Evolutionary conservation across 2,329 filamentous ascomycete species (phyloP), one percentile per base, ranked within the genome.

Genomic region (Trichoderma koningiopsis): DNA sequence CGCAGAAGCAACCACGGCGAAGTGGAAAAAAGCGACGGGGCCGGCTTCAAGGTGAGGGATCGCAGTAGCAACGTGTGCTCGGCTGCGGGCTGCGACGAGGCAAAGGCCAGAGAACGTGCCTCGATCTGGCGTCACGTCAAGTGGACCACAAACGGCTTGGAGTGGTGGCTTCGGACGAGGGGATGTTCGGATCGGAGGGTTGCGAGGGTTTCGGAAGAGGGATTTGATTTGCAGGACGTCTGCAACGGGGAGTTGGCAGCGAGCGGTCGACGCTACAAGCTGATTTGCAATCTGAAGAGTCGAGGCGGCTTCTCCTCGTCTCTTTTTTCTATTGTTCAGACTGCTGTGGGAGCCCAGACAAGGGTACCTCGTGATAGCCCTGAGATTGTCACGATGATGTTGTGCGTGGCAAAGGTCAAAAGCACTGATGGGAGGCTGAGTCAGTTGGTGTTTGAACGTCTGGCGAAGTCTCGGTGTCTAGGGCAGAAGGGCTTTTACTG

Each of bases 141-240:
- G 66, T 68, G 66, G 66, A 61, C 37, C 61, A 43, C 24, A 68
- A 52, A 29, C 49, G 49, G 52, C 47, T 65, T 43, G 61, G 68
- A 52, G 61, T 65, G 43, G 65, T 71, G 72, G 68, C 72, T 72
- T 74, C 73, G 73, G 73, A 71, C 73, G 73, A 74, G 71, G 66
- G 73, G 72, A 71, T 71, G 70, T 71, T 63, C 62, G 66, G 62
- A 16, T 60, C 58, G 64, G 66, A 64, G 65, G 71, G 65, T 71
- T 72, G 55, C 66, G 71, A 57, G 33, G 53, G 49, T 47, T 56
- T 56, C n/a, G 19, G 53, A 33, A 47, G 49, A 59, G 52, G 68
- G 37, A 35, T 62, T 68, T 58, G 57, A 24, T 37, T 60, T 43
- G 67, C 47, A n/a, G 47, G 4, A 52, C 52, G 52, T 35, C 29